These are phyloP conservation scores for Neopestalotiopsis sp. DNA, from an alignment of 2,329 filamentous ascomycete genomes.

Conservation along the genomic window DNA sequence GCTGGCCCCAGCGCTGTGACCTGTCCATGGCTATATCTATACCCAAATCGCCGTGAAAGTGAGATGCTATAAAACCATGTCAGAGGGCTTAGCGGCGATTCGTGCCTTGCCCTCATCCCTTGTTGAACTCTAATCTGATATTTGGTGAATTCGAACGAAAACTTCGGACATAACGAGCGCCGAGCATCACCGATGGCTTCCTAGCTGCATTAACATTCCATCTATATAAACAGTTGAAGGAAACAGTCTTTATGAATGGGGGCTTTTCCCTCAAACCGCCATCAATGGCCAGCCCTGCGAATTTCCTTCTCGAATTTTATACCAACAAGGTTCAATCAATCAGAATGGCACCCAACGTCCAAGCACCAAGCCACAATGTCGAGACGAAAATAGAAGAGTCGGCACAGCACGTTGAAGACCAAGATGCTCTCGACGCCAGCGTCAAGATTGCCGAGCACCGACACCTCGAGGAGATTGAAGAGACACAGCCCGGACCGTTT, in stretches of 20 bases:
- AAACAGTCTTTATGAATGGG: not conserved
- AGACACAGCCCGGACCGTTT: conserved; percentile 5
- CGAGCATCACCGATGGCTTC: no score
- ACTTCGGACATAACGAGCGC: no score
- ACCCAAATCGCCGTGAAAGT: not conserved
- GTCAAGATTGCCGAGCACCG: conserved; percentile 5
- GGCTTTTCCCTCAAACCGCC: not conserved
- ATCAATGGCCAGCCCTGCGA: not conserved
- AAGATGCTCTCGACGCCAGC: conserved; percentile 6
- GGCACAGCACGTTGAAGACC: not conserved
- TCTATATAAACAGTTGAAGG: not conserved
- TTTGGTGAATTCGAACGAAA: no score
- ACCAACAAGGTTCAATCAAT: not conserved
- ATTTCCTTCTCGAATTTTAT: not conserved
- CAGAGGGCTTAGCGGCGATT: no score
- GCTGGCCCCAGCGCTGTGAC: not conserved
- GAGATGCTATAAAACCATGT: not conserved
- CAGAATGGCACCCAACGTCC: not conserved
- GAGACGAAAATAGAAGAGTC: not conserved
- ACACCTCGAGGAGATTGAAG: conserved; percentile 8
- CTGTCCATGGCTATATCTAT: not conserved
- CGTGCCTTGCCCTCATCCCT: no score
- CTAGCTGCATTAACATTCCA: not conserved
- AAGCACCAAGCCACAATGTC: not conserved
- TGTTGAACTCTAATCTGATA: no score